Base-by-base conservation (phyloP, 352 stramenopile species). In the Globisporangium emineosum region DNA sequence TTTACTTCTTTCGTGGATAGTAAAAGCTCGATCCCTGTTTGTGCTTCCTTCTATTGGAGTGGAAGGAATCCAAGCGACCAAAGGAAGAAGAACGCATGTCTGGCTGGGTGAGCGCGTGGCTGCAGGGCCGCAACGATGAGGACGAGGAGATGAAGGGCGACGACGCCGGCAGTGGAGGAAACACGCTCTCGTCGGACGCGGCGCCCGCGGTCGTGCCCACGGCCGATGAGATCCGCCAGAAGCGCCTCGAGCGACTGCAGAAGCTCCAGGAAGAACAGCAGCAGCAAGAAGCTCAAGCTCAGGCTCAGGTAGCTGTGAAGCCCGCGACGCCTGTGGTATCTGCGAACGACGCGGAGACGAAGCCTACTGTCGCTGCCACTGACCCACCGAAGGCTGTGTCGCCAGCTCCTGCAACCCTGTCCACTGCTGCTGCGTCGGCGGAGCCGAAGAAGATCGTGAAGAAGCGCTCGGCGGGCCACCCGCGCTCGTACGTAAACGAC, bases 401-500 rank as follows among this genome's bases (percentile, higher is more conserved):
- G 13, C 23, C n/a, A n/a, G 13, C 50, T 32, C 25, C 52, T 0
- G 35, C 65, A 15, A 43, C 37, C 19, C 37, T 15, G 5, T 15
- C 15, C 19, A 5, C 15, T 17, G 12, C 35, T 19, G 1, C 35
- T n/a, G 37, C 21, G 33, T 37, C 9, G 61, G 62, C 10, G 32
- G 47, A 67, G 30, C 45, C 57, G 0, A 64, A 55, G 32, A 77
- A 83, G 45, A 70, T 77, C 54, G 77, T 71, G 55, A 72, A 76
- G 37, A 69, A 67, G 4, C 50, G 69, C 9, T 72, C 68, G 47
- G 47, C 27, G 3, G 64, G 35, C 29, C 43, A 63, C 0, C 72
- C 75, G 7, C 75, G 78, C n/a, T 65, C 71, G 61, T 89, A 89
- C 67, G 65, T 89, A 35, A 93, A 91, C 67, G 82, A 94, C 60